Conservation (phyloP, 106 monocot genomes). For the Phalaenopsis aphrodite region DNA sequence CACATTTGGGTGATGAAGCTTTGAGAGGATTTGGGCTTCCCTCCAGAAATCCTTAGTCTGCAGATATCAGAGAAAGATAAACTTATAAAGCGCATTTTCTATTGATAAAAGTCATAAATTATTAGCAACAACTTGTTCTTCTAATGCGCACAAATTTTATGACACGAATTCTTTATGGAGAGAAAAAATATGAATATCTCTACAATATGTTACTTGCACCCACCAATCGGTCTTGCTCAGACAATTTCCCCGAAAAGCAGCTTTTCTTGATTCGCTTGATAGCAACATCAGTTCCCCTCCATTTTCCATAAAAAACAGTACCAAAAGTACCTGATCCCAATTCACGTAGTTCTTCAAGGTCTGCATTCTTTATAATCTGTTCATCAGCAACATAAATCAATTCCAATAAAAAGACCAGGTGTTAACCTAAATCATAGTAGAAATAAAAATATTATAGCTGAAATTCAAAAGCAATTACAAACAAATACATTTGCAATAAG, state of each 20-base stretch:
- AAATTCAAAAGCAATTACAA: no score
- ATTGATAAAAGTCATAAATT: neutral
- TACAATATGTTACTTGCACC: neutral
- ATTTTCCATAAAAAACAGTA: conserved; percentile 91
- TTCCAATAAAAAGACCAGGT: neutral
- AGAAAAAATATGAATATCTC: neutral
- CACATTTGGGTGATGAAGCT: conserved; percentile 97
- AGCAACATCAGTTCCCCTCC: conserved; percentile 87
- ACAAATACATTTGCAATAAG: no score
- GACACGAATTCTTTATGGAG: neutral
- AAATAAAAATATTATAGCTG: no score
- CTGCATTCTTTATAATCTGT: conserved; percentile 86
- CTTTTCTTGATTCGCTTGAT: conserved; percentile 90
- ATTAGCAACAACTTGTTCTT: no score
- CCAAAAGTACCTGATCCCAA: conserved; percentile 94
- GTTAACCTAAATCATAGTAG: no score
- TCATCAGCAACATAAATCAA: conserved; percentile 23
- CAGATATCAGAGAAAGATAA: conserved; percentile 6
- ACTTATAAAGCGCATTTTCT: neutral
- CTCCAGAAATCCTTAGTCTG: conserved; percentile 96
- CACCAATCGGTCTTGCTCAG: conserved; percentile 81
- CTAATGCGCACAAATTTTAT: no score
- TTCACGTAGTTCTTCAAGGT: conserved; percentile 83
- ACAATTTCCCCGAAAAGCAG: conserved; percentile 67
- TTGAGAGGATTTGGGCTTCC: conserved; percentile 92